Conservation (phyloP, 2,329 filamentous ascomycete genomes). For the Cucurbitaria berberidis region DNA sequence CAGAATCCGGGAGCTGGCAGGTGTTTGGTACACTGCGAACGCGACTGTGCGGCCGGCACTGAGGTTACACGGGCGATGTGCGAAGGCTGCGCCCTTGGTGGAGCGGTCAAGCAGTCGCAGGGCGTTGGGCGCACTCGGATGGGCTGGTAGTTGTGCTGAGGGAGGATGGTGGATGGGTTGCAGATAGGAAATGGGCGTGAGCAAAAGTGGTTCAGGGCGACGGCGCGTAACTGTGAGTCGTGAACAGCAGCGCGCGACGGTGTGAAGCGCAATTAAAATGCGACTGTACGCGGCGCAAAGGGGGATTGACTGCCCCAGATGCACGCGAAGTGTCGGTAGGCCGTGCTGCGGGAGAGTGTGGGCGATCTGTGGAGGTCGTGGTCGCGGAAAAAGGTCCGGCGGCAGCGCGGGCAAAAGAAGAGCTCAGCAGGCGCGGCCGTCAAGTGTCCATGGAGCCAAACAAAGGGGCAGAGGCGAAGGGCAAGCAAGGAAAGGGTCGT, state of each 20-base stretch:
- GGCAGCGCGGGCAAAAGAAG: slow-evolving; percentile 31
- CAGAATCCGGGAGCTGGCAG: slow-evolving; percentile 34
- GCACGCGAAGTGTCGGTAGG: slow-evolving; percentile 18
- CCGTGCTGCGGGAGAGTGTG: background rate
- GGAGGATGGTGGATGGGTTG: slow-evolving; percentile 19
- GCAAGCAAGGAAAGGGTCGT: slow-evolving; percentile 35
- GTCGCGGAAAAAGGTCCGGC: slow-evolving; percentile 22
- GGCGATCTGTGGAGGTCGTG: slow-evolving; percentile 19
- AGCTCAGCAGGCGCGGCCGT: slow-evolving; percentile 26
- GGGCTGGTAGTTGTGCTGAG: slow-evolving; percentile 13
- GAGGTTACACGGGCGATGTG: slow-evolving; percentile 41
- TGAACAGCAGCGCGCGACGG: slow-evolving; percentile 15
- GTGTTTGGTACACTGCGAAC: slow-evolving; percentile 43
- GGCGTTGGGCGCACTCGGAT: slow-evolving; percentile 27
- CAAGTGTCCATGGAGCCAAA: slow-evolving; percentile 20
- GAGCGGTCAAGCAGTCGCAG: slow-evolving; percentile 21
- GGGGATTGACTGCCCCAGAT: slow-evolving; percentile 1
- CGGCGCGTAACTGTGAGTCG: slow-evolving; percentile 30
- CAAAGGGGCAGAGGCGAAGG: slow-evolving; percentile 16
- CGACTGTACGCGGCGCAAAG: slow-evolving; percentile 11
- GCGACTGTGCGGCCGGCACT: slow-evolving; percentile 43
- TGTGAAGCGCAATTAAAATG: slow-evolving; percentile 13
- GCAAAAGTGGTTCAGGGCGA: slow-evolving; percentile 18
- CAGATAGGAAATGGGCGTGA: slow-evolving; percentile 29
- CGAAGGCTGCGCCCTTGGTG: slow-evolving; percentile 28